phyloP scores from a whole-genome alignment of 2,329 filamentous ascomycete species.

The Fusarium buharicum region DNA sequence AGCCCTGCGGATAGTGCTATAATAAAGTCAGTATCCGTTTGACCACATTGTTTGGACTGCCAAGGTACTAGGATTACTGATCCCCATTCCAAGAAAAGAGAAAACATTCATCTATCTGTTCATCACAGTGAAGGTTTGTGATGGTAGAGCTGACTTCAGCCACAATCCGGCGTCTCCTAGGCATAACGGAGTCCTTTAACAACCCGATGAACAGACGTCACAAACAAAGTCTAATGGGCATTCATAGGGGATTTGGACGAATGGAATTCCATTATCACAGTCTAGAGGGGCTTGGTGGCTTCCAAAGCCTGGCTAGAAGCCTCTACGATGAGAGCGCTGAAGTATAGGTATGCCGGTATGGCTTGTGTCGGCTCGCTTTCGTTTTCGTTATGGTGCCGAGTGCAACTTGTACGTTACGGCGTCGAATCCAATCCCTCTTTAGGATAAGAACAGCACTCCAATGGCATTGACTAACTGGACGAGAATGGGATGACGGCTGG shows the following conservation, averaged over 20 bases:
- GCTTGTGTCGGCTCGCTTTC: background rate
- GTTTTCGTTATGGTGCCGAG: too few relatives aligned
- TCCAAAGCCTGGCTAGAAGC: slow-evolving; percentile 23
- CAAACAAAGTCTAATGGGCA: slow-evolving; percentile 1
- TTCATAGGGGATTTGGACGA: background rate
- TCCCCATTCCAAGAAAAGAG: background rate
- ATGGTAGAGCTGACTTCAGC: slow-evolving; percentile 27
- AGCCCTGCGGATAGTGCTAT: background rate
- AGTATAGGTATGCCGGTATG: too few relatives aligned
- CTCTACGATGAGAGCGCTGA: background rate
- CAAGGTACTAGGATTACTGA: background rate
- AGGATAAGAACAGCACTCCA: background rate
- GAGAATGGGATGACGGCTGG: background rate
- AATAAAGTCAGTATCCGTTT: slow-evolving; percentile 1
- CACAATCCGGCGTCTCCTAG: slow-evolving; percentile 13
- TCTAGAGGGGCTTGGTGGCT: background rate
- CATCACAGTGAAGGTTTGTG: background rate
- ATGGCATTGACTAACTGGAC: background rate
- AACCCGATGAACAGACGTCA: slow-evolving; percentile 12
- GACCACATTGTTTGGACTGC: slow-evolving; percentile 10
- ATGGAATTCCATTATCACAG: slow-evolving; percentile 13
- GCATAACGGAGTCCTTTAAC: slow-evolving; percentile 1
- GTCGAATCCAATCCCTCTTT: slow-evolving; percentile 4
- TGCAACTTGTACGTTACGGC: too few relatives aligned
- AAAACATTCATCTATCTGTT: slow-evolving; percentile 1